These are phyloP conservation scores for Globisporangium spinosum DNA, from an alignment of 352 stramenopile species.

Conservation along the genomic window DNA sequence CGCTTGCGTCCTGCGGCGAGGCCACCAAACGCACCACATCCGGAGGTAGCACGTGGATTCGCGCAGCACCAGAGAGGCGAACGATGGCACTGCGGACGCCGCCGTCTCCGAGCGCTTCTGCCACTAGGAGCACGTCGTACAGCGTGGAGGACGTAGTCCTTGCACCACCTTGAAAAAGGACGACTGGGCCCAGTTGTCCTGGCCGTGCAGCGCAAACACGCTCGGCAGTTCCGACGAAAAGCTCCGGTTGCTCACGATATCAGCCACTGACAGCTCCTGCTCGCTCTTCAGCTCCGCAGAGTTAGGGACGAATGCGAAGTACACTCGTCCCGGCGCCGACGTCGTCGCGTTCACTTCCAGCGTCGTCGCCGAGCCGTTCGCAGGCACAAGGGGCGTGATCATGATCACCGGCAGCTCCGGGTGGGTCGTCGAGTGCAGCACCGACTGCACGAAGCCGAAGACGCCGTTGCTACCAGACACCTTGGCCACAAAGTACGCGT, in stretches of 20 bases:
- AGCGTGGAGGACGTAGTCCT: constrained; percentile 39
- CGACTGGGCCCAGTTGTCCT: constrained; percentile 23
- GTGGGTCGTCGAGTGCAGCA: constrained; percentile 54
- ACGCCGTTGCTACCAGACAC: constrained; percentile 77
- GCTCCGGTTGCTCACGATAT: constrained; percentile 31
- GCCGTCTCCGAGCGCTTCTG: constrained; percentile 49
- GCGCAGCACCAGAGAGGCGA: constrained; percentile 24
- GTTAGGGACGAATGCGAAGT: constrained; percentile 49
- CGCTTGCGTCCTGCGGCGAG: constrained; percentile 35
- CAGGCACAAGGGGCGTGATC: constrained; percentile 15
- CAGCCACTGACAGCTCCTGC: constrained; percentile 16
- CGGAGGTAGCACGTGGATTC: constrained; percentile 53
- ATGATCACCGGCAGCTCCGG: constrained; percentile 39
- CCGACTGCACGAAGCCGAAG: constrained; percentile 64
- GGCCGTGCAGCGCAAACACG: constrained; percentile 31
- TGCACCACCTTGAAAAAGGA: constrained; percentile 25
- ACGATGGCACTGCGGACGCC: constrained; percentile 45
- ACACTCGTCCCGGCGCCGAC: constrained; percentile 36
- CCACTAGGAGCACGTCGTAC: constrained; percentile 58
- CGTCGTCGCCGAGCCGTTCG: constrained; percentile 35
- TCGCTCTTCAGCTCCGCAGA: not conserved
- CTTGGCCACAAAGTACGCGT: constrained; percentile 81
- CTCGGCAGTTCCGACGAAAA: constrained; percentile 8
- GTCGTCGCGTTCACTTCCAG: constrained; percentile 34
- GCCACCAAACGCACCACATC: constrained; percentile 25